Conservation (phyloP, 2,329 filamentous ascomycete species). For the Cladorrhinum sp. region DNA sequence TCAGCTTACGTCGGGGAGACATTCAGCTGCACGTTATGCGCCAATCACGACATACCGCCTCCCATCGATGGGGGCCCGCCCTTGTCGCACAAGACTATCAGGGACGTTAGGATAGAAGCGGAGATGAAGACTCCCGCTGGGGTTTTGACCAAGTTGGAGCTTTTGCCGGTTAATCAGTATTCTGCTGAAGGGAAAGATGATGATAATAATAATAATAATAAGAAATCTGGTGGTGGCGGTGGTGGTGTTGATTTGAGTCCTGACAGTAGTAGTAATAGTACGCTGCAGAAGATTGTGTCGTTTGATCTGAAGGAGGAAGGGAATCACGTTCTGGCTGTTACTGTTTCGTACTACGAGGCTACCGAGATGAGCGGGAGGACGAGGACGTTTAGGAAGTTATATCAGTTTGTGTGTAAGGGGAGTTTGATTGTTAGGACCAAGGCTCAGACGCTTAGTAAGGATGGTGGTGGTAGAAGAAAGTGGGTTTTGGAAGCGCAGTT, state of each 20-base stretch:
- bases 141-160: slow-evolving; percentile 3
- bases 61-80: slow-evolving; percentile 12
- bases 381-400: slow-evolving; percentile 88
- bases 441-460: slow-evolving; percentile 45
- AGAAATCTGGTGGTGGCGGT: no score
- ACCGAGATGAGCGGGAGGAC: slow-evolving; percentile 66
- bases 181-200: no score
- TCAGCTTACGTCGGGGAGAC: slow-evolving; percentile 94
- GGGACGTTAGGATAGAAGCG: slow-evolving; percentile 77
- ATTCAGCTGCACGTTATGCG: slow-evolving; percentile 90
- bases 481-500: slow-evolving; percentile 92
- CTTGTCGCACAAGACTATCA: slow-evolving; percentile 51
- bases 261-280: slow-evolving; percentile 59
- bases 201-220: no score
- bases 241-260: slow-evolving; percentile 50
- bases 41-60: slow-evolving; percentile 73
- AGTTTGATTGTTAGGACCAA: slow-evolving; percentile 90
- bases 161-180: slow-evolving; percentile 1
- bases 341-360: slow-evolving; percentile 90
- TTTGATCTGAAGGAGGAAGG: slow-evolving; percentile 94
- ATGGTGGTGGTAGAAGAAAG: no score
- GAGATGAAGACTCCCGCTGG: slow-evolving; percentile 85
- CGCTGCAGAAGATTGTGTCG: slow-evolving; percentile 75
- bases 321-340: slow-evolving; percentile 88
- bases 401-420: slow-evolving; percentile 92